These are phyloP conservation scores for Cichorium intybus DNA, from an alignment of 140 eudicot genomes.

Conservation along the genomic window DNA sequence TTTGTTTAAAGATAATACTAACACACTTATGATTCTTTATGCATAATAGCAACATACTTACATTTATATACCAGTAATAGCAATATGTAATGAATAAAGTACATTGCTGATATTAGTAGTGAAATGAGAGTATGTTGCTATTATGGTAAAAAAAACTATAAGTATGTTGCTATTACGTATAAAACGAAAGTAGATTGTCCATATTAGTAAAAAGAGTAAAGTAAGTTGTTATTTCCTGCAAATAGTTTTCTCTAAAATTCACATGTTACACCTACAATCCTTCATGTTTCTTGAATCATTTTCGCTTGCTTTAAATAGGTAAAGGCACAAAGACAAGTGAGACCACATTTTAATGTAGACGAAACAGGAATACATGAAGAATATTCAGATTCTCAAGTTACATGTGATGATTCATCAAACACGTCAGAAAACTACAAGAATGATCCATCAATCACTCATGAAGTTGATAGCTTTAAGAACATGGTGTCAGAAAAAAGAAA, in stretches of 20 bases:
- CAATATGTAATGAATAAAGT: too few species aligned
- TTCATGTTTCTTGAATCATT: conserved; percentile 10
- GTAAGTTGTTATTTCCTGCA: not conserved
- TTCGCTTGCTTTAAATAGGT: conserved; percentile 37
- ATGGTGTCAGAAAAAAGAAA: conserved; percentile 43
- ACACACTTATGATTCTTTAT: not conserved
- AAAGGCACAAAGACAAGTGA: conserved; percentile 45
- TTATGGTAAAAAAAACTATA: not conserved
- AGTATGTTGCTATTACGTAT: too few species aligned
- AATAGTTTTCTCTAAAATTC: not conserved
- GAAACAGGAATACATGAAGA: conserved; percentile 56
- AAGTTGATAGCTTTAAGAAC: conserved; percentile 58
- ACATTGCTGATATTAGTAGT: too few species aligned
- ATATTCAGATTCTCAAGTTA: conserved; percentile 67
- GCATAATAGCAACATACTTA: too few species aligned
- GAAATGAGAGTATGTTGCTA: not conserved
- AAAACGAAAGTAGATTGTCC: too few species aligned
- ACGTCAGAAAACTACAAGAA: conserved; percentile 71
- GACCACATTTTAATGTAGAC: conserved; percentile 40
- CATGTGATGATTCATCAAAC: conserved; percentile 78
- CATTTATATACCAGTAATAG: too few species aligned
- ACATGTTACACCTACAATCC: not conserved
- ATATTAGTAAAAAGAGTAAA: too few species aligned
- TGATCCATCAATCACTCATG: conserved; percentile 54
- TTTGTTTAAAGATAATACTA: too few species aligned